Evolutionary conservation across 1,284 basidiomycete species (phyloP).

Genomic region (Athelia sp.): DNA sequence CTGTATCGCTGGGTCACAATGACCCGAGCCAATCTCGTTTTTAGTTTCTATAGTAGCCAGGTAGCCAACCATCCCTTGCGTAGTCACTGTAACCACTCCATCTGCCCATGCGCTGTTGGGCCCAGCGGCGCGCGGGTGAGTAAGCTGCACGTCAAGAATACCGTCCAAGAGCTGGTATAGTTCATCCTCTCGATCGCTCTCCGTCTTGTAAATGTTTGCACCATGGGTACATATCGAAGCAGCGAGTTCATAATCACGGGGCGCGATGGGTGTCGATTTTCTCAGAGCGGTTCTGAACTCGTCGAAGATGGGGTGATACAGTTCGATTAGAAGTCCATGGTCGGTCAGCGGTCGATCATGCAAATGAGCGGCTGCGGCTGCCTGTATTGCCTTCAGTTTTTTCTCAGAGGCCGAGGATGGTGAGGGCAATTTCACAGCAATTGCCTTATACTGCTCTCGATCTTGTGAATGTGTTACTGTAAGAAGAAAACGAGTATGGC

Average conservation of each 20-base stretch:
- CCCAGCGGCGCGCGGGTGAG: neutral
- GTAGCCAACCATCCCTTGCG: too few relatives aligned
- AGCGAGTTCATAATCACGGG: neutral
- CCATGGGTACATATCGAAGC: neutral
- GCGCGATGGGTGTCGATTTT: neutral
- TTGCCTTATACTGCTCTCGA: too few relatives aligned
- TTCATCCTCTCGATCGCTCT: neutral
- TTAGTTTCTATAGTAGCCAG: neutral
- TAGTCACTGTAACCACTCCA: too few relatives aligned
- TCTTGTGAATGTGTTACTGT: too few relatives aligned
- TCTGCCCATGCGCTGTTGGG: neutral
- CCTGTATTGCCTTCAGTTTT: too few relatives aligned
- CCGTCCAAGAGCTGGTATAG: neutral
- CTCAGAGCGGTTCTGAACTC: neutral
- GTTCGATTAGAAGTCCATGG: neutral
- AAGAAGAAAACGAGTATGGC: too few relatives aligned
- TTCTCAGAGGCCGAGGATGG: too few relatives aligned
- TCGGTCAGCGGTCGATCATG: neutral
- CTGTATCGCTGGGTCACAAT: neutral
- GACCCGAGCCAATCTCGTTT: neutral
- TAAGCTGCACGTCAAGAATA: neutral
- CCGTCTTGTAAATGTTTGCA: neutral
- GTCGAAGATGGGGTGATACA: neutral
- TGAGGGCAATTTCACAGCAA: too few relatives aligned
- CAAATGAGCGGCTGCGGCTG: neutral